Conservation (phyloP, 106 monocot species). For the Allium fistulosum region DNA sequence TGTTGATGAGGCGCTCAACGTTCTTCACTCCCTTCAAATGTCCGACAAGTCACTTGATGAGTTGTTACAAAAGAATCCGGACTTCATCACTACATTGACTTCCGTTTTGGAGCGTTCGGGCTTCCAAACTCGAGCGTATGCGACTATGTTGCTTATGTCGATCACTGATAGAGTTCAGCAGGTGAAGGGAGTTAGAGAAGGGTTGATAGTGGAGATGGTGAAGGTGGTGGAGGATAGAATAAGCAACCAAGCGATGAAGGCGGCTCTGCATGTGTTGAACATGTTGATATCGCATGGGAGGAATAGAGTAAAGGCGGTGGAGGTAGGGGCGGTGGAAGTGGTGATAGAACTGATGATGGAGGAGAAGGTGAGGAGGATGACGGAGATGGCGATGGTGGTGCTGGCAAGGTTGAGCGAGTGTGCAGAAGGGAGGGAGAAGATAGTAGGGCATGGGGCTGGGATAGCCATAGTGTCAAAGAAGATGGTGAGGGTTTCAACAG, state of each 20-base stretch:
- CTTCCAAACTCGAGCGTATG: conserved; percentile 28
- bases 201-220: conserved; percentile 34
- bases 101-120: neutral
- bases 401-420: conserved; percentile 32
- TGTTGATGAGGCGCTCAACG: conserved; percentile 21
- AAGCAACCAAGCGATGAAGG: conserved; percentile 25
- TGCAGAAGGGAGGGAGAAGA: conserved; percentile 44
- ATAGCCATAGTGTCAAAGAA: conserved; percentile 47
- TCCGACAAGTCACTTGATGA: conserved; percentile 4
- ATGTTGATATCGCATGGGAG: conserved; percentile 20
- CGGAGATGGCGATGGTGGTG: conserved; percentile 30
- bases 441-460: conserved; percentile 42
- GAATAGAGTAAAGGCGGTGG: conserved; percentile 31
- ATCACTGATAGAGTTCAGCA: neutral
- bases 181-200: neutral
- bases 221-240: conserved; percentile 25
- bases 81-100: conserved; percentile 5
- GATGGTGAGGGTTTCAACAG: conserved; percentile 44
- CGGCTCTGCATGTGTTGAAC: conserved; percentile 30
- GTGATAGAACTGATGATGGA: conserved; percentile 28
- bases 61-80: neutral
- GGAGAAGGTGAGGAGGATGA: conserved; percentile 10
- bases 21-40: conserved; percentile 10
- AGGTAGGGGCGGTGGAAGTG: conserved; percentile 28
- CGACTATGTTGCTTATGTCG: conserved; percentile 2